A percentile compares a stretch with the other conserved stretches of the same genome.
phyloP scores from a whole-genome alignment of 768 basidiomycete genomes.

The Lentinula detonsa region DNA sequence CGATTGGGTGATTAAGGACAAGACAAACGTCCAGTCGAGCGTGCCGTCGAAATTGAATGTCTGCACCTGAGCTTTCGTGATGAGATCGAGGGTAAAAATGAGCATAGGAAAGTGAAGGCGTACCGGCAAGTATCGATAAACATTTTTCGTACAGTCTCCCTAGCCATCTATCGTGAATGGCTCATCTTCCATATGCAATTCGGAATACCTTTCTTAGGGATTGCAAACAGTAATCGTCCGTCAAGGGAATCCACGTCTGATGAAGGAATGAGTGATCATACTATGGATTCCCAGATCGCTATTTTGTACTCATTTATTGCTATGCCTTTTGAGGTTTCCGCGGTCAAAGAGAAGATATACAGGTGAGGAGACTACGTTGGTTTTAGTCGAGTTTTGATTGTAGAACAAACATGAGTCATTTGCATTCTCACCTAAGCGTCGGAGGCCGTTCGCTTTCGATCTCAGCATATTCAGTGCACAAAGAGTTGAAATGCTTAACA shows the following conservation, averaged over 20 bases:
- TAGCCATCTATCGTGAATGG: slow-evolving; percentile 21
- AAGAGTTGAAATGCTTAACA: no score
- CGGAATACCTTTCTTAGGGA: slow-evolving; percentile 89
- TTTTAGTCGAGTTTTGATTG: background rate
- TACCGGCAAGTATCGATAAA: slow-evolving; percentile 77
- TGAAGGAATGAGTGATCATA: background rate
- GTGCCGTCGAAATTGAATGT: slow-evolving; percentile 89
- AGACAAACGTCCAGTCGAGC: slow-evolving; percentile 88
- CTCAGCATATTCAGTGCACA: no score
- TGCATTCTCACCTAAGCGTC: background rate
- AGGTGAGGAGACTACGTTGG: background rate
- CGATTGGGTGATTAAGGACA: slow-evolving; percentile 90
- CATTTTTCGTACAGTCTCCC: slow-evolving; percentile 91
- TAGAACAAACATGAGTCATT: background rate
- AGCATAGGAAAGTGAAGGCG: slow-evolving; percentile 13
- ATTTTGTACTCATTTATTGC: background rate
- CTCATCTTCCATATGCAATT: background rate
- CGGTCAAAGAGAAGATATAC: background rate
- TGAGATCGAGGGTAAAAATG: slow-evolving; percentile 7
- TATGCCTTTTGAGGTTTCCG: background rate
- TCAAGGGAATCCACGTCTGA: slow-evolving; percentile 72
- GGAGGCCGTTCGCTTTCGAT: background rate
- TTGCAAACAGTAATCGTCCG: slow-evolving; percentile 86
- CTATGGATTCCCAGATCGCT: background rate
- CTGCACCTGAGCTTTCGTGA: slow-evolving; percentile 57